Conservation (phyloP, 768 basidiomycete species). For the Pleurotus citrinopileatus region DNA sequence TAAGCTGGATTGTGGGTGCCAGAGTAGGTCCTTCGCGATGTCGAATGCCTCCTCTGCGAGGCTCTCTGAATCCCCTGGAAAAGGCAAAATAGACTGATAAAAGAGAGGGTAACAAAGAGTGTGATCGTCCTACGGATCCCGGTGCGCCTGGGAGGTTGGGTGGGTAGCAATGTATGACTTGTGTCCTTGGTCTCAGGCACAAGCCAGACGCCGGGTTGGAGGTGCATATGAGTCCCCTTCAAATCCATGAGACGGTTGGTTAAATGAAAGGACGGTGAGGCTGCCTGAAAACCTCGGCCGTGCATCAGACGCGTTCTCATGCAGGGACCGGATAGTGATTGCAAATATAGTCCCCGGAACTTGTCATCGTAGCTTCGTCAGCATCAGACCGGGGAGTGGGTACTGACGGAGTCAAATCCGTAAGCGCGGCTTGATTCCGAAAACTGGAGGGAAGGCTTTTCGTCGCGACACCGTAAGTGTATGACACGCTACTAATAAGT, state of each 20-base stretch:
- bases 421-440: too few relatives aligned
- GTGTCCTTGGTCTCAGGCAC: neutral
- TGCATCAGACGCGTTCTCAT: neutral
- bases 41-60: neutral
- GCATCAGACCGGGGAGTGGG: too few relatives aligned
- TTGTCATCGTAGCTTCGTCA: neutral
- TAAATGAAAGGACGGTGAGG: neutral
- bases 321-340: too few relatives aligned
- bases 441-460: too few relatives aligned
- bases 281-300: neutral
- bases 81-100: conserved; percentile 9
- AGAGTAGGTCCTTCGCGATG: neutral
- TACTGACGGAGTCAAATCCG: too few relatives aligned
- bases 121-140: neutral
- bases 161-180: neutral
- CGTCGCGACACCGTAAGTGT: too few relatives aligned
- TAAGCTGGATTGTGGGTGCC: conserved; percentile 40
- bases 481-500: too few relatives aligned
- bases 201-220: neutral
- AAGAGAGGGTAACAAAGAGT: neutral
- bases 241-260: neutral
- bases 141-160: neutral
- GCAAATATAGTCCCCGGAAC: neutral
- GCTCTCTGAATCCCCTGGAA: conserved; percentile 3
- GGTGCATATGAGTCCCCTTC: neutral